These are phyloP conservation scores for Phytopythium chamaehyphon DNA, from an alignment of 352 stramenopile genomes.

Conservation along the genomic window DNA sequence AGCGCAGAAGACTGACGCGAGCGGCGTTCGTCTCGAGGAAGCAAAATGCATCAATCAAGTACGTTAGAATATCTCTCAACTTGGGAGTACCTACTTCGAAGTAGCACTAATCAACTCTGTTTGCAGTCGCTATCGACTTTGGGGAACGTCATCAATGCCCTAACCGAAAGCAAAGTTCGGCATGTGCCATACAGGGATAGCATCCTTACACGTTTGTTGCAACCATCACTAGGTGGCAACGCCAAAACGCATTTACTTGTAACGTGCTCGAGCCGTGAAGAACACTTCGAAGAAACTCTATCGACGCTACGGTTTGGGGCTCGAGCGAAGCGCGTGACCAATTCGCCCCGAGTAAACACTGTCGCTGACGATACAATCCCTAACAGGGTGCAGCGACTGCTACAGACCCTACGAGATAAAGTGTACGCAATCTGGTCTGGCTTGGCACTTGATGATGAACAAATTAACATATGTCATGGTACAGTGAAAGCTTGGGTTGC, in stretches of 20 bases:
- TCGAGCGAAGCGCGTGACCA: slow-evolving; percentile 81
- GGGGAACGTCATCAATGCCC: slow-evolving; percentile 65
- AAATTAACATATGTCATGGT: not conserved
- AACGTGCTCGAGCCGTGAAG: slow-evolving; percentile 35
- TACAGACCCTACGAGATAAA: slow-evolving; percentile 49
- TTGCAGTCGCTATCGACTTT: slow-evolving; percentile 61
- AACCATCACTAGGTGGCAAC: slow-evolving; percentile 85
- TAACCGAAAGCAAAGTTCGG: slow-evolving; percentile 34
- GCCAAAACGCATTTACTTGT: slow-evolving; percentile 85
- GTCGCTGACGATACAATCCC: slow-evolving; percentile 28
- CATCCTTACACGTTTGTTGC: slow-evolving; percentile 87
- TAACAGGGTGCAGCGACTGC: slow-evolving; percentile 21
- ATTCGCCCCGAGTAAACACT: slow-evolving; percentile 66
- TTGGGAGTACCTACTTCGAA: no score
- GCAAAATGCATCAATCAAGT: slow-evolving; percentile 75
- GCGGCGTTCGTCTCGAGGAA: slow-evolving; percentile 55
- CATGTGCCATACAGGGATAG: slow-evolving; percentile 84
- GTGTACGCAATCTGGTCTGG: slow-evolving; percentile 21
- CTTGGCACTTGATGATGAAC: not conserved
- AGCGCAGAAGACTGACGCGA: slow-evolving; percentile 42
- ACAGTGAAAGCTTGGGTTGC: slow-evolving; percentile 36
- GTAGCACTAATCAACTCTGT: not conserved
- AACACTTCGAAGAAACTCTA: slow-evolving; percentile 64
- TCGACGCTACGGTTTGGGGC: slow-evolving; percentile 90
- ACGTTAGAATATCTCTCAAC: not conserved